Conservation (phyloP, 495 filamentous ascomycete species). For the Cryomyces minteri region DNA sequence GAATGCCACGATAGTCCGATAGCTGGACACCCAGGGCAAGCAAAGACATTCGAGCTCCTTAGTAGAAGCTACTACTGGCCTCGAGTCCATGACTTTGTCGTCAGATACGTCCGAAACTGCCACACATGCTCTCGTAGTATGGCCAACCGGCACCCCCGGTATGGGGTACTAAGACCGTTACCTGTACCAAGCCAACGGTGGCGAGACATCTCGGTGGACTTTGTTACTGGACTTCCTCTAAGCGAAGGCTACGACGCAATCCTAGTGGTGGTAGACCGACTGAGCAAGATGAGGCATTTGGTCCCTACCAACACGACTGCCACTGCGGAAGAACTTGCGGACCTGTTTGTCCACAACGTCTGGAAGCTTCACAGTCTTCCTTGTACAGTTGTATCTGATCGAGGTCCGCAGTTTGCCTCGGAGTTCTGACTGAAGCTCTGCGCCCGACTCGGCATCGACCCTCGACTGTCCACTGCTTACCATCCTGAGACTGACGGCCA, state of each 20-base stretch:
- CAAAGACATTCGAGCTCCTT: background rate
- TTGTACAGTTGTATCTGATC: background rate
- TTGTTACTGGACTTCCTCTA: background rate
- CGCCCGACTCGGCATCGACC: background rate
- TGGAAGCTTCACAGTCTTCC: background rate
- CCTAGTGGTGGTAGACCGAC: background rate
- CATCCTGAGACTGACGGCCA: constrained; percentile 1
- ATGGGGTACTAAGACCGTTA: background rate
- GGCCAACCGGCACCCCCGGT: background rate
- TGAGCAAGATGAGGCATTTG: background rate
- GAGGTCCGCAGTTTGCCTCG: background rate
- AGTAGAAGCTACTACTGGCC: background rate
- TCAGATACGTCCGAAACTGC: background rate
- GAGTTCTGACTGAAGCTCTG: background rate
- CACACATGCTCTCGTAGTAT: background rate
- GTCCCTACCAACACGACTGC: background rate
- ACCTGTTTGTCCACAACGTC: background rate
- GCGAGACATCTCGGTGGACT: background rate
- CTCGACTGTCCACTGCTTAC: background rate
- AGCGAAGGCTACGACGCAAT: background rate
- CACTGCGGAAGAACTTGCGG: background rate
- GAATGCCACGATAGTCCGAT: background rate
- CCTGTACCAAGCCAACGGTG: background rate
- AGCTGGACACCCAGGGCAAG: background rate
- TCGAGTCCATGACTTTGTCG: background rate